A percentile compares a stretch with the other conserved stretches of the same genome.
phyloP scores from a whole-genome alignment of 1,139 yeast genomes.

The Scheffersomyces illinoinensis region DNA sequence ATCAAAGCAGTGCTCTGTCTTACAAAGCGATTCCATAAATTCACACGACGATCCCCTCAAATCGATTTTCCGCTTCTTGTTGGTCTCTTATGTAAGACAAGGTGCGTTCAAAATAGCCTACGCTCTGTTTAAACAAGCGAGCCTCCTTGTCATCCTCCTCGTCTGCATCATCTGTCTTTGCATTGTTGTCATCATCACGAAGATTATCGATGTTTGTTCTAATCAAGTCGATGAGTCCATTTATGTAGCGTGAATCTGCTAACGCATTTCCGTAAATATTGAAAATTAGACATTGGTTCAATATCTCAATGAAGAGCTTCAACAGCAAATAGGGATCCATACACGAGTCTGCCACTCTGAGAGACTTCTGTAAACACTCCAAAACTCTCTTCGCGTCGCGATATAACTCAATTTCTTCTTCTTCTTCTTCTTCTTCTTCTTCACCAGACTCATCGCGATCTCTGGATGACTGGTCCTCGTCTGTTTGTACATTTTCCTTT shows the following conservation, averaged over 20 bases:
- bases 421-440: slow-evolving; percentile 6
- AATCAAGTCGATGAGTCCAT: slow-evolving; percentile 83
- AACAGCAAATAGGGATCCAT: slow-evolving; percentile 80
- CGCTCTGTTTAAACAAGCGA: slow-evolving; percentile 31
- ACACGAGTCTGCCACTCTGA: slow-evolving; percentile 90
- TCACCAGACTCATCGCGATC: slow-evolving; percentile 6
- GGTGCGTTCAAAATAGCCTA: slow-evolving; percentile 60
- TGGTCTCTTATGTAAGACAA: slow-evolving; percentile 66
- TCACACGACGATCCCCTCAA: slow-evolving; percentile 39
- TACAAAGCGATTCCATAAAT: not conserved
- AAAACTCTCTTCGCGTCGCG: slow-evolving; percentile 46
- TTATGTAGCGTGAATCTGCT: slow-evolving; percentile 73
- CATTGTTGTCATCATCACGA: slow-evolving; percentile 23
- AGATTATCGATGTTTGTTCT: slow-evolving; percentile 70
- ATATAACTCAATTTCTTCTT: slow-evolving; percentile 15
- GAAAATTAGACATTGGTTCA: slow-evolving; percentile 82
- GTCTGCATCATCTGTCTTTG: slow-evolving; percentile 6
- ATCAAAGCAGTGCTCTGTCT: not conserved
- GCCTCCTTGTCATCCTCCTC: slow-evolving; percentile 36
- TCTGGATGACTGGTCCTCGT: slow-evolving; percentile 4
- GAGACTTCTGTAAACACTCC: slow-evolving; percentile 59
- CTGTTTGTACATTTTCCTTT: slow-evolving; percentile 3
- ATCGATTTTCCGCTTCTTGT: slow-evolving; percentile 55
- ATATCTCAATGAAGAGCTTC: slow-evolving; percentile 84
- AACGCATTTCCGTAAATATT: slow-evolving; percentile 79